A percentile compares a stretch with the other conserved stretches of the same genome.
Conservation (phyloP, 2,329 filamentous ascomycete genomes). For the Endothia cerciana region DNA sequence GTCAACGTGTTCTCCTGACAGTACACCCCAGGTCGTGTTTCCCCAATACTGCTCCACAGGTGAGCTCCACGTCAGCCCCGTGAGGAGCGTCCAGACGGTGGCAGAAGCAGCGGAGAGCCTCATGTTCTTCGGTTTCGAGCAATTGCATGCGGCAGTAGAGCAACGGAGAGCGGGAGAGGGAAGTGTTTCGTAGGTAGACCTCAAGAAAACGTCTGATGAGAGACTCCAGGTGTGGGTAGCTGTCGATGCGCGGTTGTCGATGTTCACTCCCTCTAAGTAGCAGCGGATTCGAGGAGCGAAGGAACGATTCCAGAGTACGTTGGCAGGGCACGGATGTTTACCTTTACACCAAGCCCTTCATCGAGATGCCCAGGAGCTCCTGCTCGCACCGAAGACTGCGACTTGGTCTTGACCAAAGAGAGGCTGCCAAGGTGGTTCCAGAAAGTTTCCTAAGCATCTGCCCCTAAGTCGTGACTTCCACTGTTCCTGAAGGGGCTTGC, state of each 20-base stretch:
- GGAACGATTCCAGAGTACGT: neutral
- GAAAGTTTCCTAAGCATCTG: neutral
- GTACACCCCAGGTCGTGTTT: neutral
- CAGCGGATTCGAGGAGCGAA: neutral
- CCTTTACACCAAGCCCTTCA: neutral
- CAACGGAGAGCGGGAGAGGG: neutral
- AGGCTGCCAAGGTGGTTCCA: neutral
- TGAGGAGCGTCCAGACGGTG: neutral
- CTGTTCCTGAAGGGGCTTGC: neutral
- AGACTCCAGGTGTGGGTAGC: neutral
- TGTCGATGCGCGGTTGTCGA: neutral
- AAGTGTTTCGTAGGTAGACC: neutral
- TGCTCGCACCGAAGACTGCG: neutral
- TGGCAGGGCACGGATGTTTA: neutral
- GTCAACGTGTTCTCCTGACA: neutral
- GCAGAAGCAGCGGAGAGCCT: neutral
- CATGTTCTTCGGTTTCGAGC: neutral
- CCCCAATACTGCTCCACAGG: neutral
- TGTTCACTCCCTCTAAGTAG: constrained; percentile 29
- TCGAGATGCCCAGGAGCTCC: neutral
- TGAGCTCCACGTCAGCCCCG: neutral
- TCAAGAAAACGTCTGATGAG: neutral
- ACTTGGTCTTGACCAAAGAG: neutral
- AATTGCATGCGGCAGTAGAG: neutral
- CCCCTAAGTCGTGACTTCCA: neutral